A percentile compares a stretch with the other conserved stretches of the same genome.
These are phyloP conservation scores for Xylariaceae sp. DNA, from an alignment of 2,329 filamentous ascomycete genomes.

Conservation along the genomic window DNA sequence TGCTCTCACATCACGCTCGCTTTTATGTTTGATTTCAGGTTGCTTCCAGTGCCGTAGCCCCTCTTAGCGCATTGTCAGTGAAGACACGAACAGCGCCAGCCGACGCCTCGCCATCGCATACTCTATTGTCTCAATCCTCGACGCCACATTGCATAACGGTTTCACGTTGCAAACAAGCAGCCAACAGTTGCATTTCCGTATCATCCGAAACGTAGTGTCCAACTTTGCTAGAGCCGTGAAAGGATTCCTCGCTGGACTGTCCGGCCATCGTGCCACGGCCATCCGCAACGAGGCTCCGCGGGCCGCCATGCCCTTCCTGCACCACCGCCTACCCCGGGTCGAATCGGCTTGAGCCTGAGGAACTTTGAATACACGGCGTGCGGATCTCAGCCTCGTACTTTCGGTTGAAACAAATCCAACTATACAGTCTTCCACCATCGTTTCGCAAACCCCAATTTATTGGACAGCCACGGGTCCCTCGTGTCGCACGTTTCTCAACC, in stretches of 20 bases:
- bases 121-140: neutral
- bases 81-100: neutral
- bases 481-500: conserved; percentile 19
- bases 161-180: neutral
- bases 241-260: too few relatives aligned
- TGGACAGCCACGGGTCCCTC: conserved; percentile 15
- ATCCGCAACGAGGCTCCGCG: conserved; percentile 8
- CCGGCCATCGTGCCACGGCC: neutral
- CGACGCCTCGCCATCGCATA: neutral
- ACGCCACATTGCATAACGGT: neutral
- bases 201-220: neutral
- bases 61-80: too few relatives aligned
- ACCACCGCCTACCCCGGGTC: conserved; percentile 17
- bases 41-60: too few relatives aligned
- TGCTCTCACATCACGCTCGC: too few relatives aligned
- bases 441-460: conserved; percentile 1
- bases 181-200: neutral
- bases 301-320: conserved; percentile 20
- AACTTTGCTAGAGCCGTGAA: conserved; percentile 1
- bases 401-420: too few relatives aligned
- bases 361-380: conserved; percentile 1
- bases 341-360: conserved; percentile 18
- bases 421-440: neutral
- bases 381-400: neutral
- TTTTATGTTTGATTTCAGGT: too few relatives aligned